These are phyloP conservation scores for Clitopilus passeckerianus DNA, from an alignment of 768 basidiomycete genomes.

Conservation along the genomic window DNA sequence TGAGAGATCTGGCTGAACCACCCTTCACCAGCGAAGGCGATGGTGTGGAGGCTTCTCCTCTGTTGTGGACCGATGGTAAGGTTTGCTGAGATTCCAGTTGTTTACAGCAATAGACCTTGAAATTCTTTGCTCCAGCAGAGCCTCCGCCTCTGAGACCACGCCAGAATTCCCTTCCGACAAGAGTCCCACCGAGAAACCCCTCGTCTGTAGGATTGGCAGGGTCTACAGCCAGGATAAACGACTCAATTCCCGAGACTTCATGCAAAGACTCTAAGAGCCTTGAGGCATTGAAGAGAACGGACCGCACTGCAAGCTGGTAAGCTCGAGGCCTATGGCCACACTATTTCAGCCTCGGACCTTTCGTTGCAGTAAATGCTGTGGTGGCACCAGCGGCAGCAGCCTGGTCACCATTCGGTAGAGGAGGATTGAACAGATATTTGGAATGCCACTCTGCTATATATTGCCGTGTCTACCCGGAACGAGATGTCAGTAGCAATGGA, in stretches of 20 bases:
- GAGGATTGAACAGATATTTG: slow-evolving; percentile 43
- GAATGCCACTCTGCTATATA: slow-evolving; percentile 62
- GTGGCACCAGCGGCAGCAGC: slow-evolving; percentile 8
- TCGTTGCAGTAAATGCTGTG: not conserved
- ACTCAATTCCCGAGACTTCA: slow-evolving; percentile 46
- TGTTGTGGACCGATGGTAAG: slow-evolving; percentile 5
- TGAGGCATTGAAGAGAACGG: slow-evolving; percentile 45
- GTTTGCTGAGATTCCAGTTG: slow-evolving; percentile 11
- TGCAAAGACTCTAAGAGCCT: slow-evolving; percentile 49
- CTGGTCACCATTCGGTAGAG: slow-evolving; percentile 7
- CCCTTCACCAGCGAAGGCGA: slow-evolving; percentile 15
- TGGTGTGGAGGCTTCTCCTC: slow-evolving; percentile 8
- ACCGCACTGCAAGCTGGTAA: slow-evolving; percentile 31
- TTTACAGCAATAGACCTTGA: slow-evolving; percentile 42
- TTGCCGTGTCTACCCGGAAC: slow-evolving; percentile 33
- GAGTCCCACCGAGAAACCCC: slow-evolving; percentile 62
- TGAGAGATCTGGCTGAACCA: slow-evolving; percentile 33
- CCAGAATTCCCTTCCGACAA: slow-evolving; percentile 64
- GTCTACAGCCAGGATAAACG: slow-evolving; percentile 59
- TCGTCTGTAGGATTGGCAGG: slow-evolving; percentile 38
- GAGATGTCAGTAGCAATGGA: slow-evolving; percentile 15
- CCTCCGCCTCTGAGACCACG: slow-evolving; percentile 55
- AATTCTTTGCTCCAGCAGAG: slow-evolving; percentile 48
- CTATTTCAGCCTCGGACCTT: slow-evolving; percentile 13
- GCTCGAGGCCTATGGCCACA: slow-evolving; percentile 5